Conservation (phyloP, 2,329 filamentous ascomycete species). For the Xylariaceae sp. region DNA sequence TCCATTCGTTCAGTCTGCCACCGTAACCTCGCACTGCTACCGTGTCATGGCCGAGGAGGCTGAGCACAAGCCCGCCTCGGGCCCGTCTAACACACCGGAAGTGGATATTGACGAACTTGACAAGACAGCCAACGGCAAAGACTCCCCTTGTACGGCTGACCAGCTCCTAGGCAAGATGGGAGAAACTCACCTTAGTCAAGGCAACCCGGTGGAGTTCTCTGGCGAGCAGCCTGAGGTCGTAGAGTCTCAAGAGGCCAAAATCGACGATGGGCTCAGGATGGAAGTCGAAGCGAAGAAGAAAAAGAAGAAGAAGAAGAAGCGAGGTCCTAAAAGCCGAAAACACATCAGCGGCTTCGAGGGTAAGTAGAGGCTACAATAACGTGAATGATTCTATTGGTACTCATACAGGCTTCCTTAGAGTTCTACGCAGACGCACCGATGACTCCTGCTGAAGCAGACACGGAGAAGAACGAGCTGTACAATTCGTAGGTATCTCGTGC, state of each 20-base stretch:
- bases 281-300: constrained; percentile 25
- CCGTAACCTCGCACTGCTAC: no score
- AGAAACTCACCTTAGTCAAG: no score
- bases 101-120: neutral
- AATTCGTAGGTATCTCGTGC: constrained; percentile 43
- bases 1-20: no score
- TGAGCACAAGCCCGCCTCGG: constrained; percentile 2
- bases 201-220: no score
- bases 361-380: constrained; percentile 19
- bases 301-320: constrained; percentile 39
- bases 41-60: constrained; percentile 2
- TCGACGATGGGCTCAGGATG: no score
- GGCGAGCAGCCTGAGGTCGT: no score
- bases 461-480: constrained; percentile 66
- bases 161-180: no score
- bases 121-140: no score
- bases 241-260: no score
- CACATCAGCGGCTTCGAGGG: constrained; percentile 67
- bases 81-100: neutral
- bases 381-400: neutral
- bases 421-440: constrained; percentile 77
- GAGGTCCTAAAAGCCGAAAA: constrained; percentile 34
- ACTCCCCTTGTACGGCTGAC: no score
- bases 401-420: constrained; percentile 44
- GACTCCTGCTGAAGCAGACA: constrained; percentile 61